A percentile compares a stretch with the other conserved stretches of the same genome.
Evolutionary conservation across 148 eudicot genomes (phyloP).

Genomic region (Camellia granthamiana): DNA sequence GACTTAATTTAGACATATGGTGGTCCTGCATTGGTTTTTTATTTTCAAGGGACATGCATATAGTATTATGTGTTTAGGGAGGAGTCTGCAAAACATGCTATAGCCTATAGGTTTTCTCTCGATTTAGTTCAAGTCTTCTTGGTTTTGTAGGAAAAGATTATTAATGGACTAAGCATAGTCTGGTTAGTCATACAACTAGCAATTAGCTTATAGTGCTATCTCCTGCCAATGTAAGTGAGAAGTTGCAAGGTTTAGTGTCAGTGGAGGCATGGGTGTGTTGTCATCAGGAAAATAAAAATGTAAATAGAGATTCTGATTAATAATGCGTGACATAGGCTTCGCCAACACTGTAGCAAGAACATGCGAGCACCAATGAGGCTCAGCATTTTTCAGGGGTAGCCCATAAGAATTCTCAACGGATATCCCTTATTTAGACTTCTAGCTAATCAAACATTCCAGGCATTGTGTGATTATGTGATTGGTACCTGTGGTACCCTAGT

Average conservation of each 20-base stretch:
- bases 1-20: too few relatives aligned
- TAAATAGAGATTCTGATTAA: background rate
- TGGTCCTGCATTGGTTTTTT: too few relatives aligned
- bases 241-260: background rate
- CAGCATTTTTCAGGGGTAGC: background rate
- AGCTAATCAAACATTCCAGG: background rate
- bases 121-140: background rate
- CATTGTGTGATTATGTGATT: background rate
- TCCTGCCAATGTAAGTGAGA: background rate
- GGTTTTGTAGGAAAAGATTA: background rate
- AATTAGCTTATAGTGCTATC: background rate
- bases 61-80: too few relatives aligned
- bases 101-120: background rate
- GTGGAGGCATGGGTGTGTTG: background rate
- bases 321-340: background rate
- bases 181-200: background rate
- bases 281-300: background rate
- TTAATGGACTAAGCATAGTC: background rate
- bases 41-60: too few relatives aligned
- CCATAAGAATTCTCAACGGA: background rate
- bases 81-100: background rate
- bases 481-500: background rate
- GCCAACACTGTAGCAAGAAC: background rate
- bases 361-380: background rate
- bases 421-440: conserved; percentile 6